These are phyloP conservation scores for Podaxis sp. DNA, from an alignment of 768 basidiomycete species.

Conservation along the genomic window DNA sequence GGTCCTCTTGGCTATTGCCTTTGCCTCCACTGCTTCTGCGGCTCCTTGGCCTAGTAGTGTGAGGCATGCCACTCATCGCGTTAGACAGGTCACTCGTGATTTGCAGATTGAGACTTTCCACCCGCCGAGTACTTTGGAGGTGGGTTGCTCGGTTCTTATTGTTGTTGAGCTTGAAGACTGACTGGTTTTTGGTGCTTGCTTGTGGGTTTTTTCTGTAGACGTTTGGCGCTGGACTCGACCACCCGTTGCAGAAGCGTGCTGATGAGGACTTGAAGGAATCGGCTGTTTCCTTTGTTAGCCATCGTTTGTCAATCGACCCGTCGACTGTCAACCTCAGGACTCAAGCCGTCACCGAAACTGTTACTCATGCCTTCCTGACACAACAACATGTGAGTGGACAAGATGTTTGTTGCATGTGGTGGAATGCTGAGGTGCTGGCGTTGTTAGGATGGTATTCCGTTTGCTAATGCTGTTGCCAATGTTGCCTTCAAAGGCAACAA, in stretches of 20 bases:
- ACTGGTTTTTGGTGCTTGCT: background rate
- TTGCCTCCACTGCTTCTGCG: conserved; percentile 10
- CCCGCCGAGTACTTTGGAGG: conserved; percentile 21
- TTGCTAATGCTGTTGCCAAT: conserved; percentile 36
- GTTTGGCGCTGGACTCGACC: conserved; percentile 24
- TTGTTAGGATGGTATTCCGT: conserved; percentile 27
- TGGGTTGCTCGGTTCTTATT: background rate
- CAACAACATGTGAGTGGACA: conserved; percentile 23
- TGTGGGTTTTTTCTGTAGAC: conserved; percentile 14
- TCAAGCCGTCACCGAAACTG: conserved; percentile 19
- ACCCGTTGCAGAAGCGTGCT: conserved; percentile 17
- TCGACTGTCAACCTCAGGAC: conserved; percentile 17
- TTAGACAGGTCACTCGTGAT: conserved; percentile 12
- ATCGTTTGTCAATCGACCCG: conserved; percentile 19
- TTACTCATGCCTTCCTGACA: conserved; percentile 23
- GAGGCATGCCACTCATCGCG: conserved; percentile 18
- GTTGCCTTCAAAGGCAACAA: conserved; percentile 28
- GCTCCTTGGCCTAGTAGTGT: conserved; percentile 13
- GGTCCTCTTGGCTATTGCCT: conserved; percentile 11
- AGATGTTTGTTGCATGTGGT: background rate
- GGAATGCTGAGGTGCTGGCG: background rate
- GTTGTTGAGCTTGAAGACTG: background rate
- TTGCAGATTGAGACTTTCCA: conserved; percentile 21
- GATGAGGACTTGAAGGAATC: conserved; percentile 22
- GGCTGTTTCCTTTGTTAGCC: conserved; percentile 23